A percentile compares a stretch with the other conserved stretches of the same genome.
Conservation (phyloP, 1,139 yeast species). For the Zygosaccharomyces sapae region DNA sequence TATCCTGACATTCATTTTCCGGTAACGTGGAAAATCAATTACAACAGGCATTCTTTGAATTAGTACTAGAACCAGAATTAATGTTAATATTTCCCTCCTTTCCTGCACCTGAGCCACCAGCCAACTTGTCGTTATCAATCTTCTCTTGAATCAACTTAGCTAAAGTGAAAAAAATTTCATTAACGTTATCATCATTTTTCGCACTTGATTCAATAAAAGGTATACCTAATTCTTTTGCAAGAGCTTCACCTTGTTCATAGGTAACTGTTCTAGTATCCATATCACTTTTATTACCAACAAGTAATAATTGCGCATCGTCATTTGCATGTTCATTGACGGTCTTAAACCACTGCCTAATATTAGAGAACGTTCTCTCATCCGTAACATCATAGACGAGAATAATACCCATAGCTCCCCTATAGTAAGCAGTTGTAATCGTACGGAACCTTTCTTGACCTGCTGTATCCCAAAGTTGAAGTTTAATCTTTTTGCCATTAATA, state of each 20-base stretch:
- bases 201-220: conserved; percentile 97
- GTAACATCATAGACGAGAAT: conserved; percentile 93
- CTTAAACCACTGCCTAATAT: conserved; percentile 83
- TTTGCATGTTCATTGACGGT: conserved; percentile 95
- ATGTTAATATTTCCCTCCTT: conserved; percentile 37
- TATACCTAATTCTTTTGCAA: conserved; percentile 79
- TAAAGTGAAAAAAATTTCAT: conserved; percentile 82
- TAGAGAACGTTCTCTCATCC: conserved; percentile 86
- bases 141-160: conserved; percentile 86
- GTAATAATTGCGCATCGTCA: conserved; percentile 87
- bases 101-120: conserved; percentile 22
- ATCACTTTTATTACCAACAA: conserved; percentile 94
- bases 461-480: conserved; percentile 97
- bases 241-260: conserved; percentile 80
- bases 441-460: conserved; percentile 99
- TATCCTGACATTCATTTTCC: background rate
- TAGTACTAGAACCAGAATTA: conserved; percentile 18
- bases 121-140: conserved; percentile 43
- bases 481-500: conserved; percentile 85
- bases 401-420: conserved; percentile 98
- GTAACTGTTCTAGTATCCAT: conserved; percentile 70
- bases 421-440: conserved; percentile 96
- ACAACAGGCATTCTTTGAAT: conserved; percentile 31
- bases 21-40: conserved; percentile 6
- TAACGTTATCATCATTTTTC: conserved; percentile 87